phyloP scores from a whole-genome alignment of 1,284 basidiomycete genomes.

The Anthracocystis panici-leucophaei region DNA sequence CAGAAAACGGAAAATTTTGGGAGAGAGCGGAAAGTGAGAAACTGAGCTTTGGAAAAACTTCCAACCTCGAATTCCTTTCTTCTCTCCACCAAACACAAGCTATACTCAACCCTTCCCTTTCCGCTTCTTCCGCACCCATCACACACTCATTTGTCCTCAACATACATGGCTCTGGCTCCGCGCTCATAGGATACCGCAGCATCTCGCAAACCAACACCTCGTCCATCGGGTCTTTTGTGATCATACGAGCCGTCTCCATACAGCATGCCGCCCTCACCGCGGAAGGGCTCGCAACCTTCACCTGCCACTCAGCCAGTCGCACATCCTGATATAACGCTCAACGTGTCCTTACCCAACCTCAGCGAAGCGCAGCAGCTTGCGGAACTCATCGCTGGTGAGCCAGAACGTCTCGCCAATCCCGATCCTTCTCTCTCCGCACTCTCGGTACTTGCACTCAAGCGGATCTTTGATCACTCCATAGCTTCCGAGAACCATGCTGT shows the following conservation, averaged over 20 bases:
- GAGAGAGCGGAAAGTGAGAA: constrained; percentile 6
- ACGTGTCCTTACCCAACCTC: constrained; percentile 19
- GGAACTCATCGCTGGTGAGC: constrained; percentile 42
- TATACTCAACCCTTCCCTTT: background rate
- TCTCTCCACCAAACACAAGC: background rate
- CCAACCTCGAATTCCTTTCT: constrained; percentile 6
- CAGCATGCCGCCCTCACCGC: constrained; percentile 32
- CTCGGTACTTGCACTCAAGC: constrained; percentile 37
- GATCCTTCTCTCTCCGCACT: constrained; percentile 32
- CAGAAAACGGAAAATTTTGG: constrained; percentile 44
- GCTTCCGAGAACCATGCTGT: constrained; percentile 76
- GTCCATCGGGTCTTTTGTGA: background rate
- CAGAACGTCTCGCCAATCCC: constrained; percentile 37
- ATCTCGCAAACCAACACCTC: background rate
- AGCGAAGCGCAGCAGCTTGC: constrained; percentile 39
- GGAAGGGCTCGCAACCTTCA: constrained; percentile 17
- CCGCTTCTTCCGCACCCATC: constrained; percentile 1
- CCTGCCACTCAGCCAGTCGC: background rate
- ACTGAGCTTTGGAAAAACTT: constrained; percentile 27
- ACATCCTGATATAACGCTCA: background rate
- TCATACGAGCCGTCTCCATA: background rate
- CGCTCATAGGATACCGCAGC: background rate
- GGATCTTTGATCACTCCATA: constrained; percentile 63
- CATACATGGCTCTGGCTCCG: background rate
- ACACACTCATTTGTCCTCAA: constrained; percentile 1